phyloP scores from a whole-genome alignment of 2,329 filamentous ascomycete genomes.

The Hyphodiscus sp. region DNA sequence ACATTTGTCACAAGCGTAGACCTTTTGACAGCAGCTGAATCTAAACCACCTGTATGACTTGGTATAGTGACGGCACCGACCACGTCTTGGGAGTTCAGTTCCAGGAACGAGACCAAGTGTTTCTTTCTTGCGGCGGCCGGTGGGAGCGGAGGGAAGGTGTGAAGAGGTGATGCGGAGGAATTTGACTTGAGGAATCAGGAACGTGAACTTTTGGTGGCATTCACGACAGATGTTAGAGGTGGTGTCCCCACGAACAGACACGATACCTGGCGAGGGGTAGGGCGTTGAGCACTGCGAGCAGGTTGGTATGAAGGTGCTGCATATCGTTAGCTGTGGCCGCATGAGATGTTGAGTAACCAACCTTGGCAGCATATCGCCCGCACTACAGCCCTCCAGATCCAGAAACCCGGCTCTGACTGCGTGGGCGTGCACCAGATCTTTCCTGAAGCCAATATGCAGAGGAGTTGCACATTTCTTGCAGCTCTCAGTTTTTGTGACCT shows the following conservation, averaged over 20 bases:
- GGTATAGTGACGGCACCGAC: conserved; percentile 52
- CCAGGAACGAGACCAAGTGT: conserved; percentile 51
- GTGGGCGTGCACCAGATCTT: conserved; percentile 65
- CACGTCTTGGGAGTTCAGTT: conserved; percentile 46
- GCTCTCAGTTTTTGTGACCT: conserved; percentile 41
- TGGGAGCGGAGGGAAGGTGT: conserved; percentile 35
- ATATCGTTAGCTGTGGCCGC: not conserved
- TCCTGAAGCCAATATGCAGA: conserved; percentile 51
- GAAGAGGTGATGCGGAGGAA: conserved; percentile 62
- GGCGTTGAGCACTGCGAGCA: conserved; percentile 69
- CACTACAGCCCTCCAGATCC: conserved; percentile 67
- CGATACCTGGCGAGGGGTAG: conserved; percentile 55
- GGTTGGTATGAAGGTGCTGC: conserved; percentile 70
- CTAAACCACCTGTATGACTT: conserved; percentile 58
- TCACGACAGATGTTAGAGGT: conserved; percentile 69
- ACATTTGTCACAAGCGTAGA: conserved; percentile 62
- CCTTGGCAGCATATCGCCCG: conserved; percentile 70
- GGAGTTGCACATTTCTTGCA: conserved; percentile 54
- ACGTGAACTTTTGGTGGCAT: conserved; percentile 74
- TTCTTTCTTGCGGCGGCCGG: conserved; percentile 40
- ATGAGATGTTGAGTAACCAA: conserved; percentile 25
- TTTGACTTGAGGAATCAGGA: conserved; percentile 71
- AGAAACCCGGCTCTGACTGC: conserved; percentile 73
- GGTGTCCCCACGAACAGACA: conserved; percentile 67
- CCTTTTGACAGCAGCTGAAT: conserved; percentile 54